Base-by-base conservation (phyloP, 768 basidiomycete species). In the Russula sp. region DNA sequence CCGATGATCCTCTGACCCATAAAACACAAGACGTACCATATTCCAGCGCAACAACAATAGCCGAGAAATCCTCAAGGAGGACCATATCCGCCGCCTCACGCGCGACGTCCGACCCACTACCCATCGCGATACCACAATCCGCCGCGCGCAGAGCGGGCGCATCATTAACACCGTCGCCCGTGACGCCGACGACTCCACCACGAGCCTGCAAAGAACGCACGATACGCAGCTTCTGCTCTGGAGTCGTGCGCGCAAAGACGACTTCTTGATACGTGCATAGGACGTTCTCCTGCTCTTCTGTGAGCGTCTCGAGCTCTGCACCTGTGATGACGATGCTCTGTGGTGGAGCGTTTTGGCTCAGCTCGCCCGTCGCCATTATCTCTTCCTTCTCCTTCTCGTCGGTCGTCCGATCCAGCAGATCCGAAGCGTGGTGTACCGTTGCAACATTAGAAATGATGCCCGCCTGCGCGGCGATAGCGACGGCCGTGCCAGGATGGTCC, bases 161-260 rank as follows among this genome's bases (percentile, higher is more conserved):
- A 68, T 85, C 83, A 65, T 85, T 85, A 0, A 84, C 83, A 32
- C 86, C 86, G 70, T 88, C 86, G 3, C 87, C 86, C 5, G 86
- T 87, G 63, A 86, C 84, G 1, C 83, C 85, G 6, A 86, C 84
- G 1, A 82, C 79, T 66, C 79, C 79, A 2, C 79, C 81, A 3
- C 79, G 73, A 10, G 72, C 73, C 71, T 87, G 83, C 66, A 85
- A 79, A 40, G 80, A 78, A 61, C 83, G 81, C 32, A 88, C 86
- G 65, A 88, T 87, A 53, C 80, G 78, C 0, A 87, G 74, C 70
- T 88, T 88, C 73, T 86, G 85, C 69, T 86, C 82, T 0, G 86
- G 85, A 0, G 80, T 82, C 1, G 84, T 85, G 6, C 86, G 77
- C 0, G 85, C 84, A 64, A 88, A 86, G 3, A 88, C 85, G 56